Conservation (phyloP, 139 green algal species). For the Tetradesmus obliquus region DNA sequence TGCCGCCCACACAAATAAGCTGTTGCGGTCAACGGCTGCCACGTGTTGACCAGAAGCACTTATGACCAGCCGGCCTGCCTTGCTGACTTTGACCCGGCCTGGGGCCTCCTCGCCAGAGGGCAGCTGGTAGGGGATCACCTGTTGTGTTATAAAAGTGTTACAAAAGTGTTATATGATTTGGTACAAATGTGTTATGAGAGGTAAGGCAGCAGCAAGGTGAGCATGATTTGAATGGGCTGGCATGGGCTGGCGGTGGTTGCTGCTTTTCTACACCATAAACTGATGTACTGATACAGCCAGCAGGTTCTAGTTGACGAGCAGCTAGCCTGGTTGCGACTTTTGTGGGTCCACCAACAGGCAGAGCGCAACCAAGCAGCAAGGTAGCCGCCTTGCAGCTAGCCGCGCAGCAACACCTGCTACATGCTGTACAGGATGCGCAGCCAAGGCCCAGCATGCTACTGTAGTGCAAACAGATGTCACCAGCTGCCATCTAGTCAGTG, state of each 20-base stretch:
- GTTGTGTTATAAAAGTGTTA: neutral
- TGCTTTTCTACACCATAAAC: no score
- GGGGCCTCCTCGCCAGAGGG: conserved; percentile 33
- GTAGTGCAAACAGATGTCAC: neutral
- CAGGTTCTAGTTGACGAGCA: no score
- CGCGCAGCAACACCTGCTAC: neutral
- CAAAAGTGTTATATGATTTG: neutral
- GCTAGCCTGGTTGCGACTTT: no score
- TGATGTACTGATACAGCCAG: no score
- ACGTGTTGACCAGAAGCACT: conserved; percentile 54
- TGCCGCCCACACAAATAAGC: conserved; percentile 49
- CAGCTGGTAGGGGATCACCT: conserved; percentile 52
- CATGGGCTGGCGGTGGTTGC: no score
- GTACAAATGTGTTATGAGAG: neutral
- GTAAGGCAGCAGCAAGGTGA: no score
- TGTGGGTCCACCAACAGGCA: neutral
- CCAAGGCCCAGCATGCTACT: neutral
- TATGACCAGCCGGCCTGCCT: conserved; percentile 47
- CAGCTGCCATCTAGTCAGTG: no score
- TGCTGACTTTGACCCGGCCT: conserved; percentile 55
- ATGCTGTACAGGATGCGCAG: neutral
- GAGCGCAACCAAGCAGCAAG: neutral
- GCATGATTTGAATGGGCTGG: no score
- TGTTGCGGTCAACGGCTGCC: conserved; percentile 70
- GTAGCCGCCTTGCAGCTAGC: neutral